Conservation (phyloP, 2,329 filamentous ascomycete genomes). For the Penicillium sclerotigenum region DNA sequence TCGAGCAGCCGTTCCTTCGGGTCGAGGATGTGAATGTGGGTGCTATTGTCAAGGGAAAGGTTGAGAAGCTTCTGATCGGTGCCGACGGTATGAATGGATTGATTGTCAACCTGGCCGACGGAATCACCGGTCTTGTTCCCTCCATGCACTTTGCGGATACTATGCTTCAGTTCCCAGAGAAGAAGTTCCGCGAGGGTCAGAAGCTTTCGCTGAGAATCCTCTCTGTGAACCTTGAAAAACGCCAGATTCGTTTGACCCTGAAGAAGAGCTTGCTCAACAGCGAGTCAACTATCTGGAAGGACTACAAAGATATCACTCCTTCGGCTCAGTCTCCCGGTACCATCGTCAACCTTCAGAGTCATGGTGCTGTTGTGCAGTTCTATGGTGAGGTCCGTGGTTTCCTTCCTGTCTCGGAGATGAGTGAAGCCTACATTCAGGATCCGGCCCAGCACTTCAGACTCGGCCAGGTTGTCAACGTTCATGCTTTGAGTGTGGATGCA, state of each 20-base stretch:
- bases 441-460: slow-evolving; percentile 83
- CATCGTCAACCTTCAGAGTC: slow-evolving; percentile 72
- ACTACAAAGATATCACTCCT: slow-evolving; percentile 68
- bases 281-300: slow-evolving; percentile 72
- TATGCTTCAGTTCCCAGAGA: slow-evolving; percentile 84
- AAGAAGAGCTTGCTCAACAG: slow-evolving; percentile 95
- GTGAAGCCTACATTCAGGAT: slow-evolving; percentile 89
- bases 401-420: slow-evolving; percentile 94
- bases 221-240: slow-evolving; percentile 70
- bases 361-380: slow-evolving; percentile 88
- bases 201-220: slow-evolving; percentile 82
- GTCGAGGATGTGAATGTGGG: slow-evolving; percentile 85
- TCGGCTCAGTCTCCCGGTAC: slow-evolving; percentile 82
- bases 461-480: slow-evolving; percentile 88
- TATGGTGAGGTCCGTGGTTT: slow-evolving; percentile 82
- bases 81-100: slow-evolving; percentile 75
- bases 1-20: slow-evolving; percentile 87
- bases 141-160: slow-evolving; percentile 87
- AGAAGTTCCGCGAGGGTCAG: slow-evolving; percentile 87
- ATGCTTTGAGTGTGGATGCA: slow-evolving; percentile 75
- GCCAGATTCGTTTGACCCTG: slow-evolving; percentile 78
- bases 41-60: slow-evolving; percentile 72
- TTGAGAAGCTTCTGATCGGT: slow-evolving; percentile 80
- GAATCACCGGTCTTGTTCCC: slow-evolving; percentile 82
- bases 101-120: slow-evolving; percentile 78